Evolutionary conservation across 129 eudicot genomes (phyloP).

Genomic region (Erigeron canadensis): DNA sequence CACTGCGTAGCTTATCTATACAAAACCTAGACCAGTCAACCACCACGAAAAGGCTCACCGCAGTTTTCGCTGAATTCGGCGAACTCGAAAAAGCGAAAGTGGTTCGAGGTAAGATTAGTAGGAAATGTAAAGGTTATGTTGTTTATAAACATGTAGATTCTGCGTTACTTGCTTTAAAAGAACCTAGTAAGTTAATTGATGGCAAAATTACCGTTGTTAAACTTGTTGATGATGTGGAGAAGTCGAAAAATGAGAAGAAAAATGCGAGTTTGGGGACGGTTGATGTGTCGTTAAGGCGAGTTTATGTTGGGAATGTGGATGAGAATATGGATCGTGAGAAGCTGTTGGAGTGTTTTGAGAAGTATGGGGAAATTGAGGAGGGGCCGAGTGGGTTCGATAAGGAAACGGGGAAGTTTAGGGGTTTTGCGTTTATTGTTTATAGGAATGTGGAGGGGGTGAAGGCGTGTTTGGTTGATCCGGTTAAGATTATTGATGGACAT

Average conservation of each 20-base stretch:
- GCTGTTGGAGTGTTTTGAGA: constrained; percentile 45
- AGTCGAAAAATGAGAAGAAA: background rate
- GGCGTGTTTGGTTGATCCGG: constrained; percentile 60
- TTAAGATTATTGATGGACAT: constrained; percentile 27
- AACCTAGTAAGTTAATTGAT: constrained; percentile 79
- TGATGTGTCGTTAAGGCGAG: background rate
- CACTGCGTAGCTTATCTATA: constrained; percentile 67
- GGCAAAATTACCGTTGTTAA: constrained; percentile 74
- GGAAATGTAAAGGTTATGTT: constrained; percentile 68
- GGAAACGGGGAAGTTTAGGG: constrained; percentile 60
- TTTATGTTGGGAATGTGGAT: constrained; percentile 40
- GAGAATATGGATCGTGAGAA: constrained; percentile 44
- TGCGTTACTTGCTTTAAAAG: constrained; percentile 58
- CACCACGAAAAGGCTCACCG: constrained; percentile 56
- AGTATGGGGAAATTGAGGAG: constrained; percentile 73
- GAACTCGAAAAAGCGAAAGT: constrained; percentile 77
- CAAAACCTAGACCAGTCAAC: constrained; percentile 77
- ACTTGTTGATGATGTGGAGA: background rate
- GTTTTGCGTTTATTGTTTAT: constrained; percentile 64
- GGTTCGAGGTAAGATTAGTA: constrained; percentile 52
- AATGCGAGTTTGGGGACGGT: background rate
- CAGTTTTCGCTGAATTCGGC: constrained; percentile 51
- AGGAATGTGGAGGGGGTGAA: constrained; percentile 53
- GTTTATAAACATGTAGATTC: constrained; percentile 73
- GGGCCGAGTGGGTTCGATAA: constrained; percentile 70